Conservation (phyloP, 2,329 filamentous ascomycete species). For the Cladosporium sp. region DNA sequence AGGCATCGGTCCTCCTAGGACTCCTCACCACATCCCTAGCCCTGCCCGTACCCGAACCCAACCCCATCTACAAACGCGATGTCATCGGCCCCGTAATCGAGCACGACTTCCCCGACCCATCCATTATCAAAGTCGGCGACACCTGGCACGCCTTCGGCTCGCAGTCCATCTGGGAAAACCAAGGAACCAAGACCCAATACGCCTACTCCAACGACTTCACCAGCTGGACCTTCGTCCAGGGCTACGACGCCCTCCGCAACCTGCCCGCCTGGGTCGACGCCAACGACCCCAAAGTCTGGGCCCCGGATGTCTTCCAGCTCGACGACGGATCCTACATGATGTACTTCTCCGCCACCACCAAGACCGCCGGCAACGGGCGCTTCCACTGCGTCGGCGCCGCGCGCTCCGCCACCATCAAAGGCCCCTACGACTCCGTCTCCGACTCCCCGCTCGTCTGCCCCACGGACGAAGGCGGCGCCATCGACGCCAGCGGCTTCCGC, state of each 20-base stretch:
- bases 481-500: constrained; percentile 32
- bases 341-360: constrained; percentile 33
- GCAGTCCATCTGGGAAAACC: constrained; percentile 27
- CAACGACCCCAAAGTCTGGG: constrained; percentile 35
- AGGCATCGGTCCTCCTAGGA: neutral
- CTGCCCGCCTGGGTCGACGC: constrained; percentile 34
- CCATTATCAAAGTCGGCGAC: constrained; percentile 34
- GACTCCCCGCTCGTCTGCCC: constrained; percentile 31
- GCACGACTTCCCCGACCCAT: constrained; percentile 39
- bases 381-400: constrained; percentile 34
- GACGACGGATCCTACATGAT: constrained; percentile 32
- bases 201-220: constrained; percentile 38
- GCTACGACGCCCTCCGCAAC: constrained; percentile 34
- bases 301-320: constrained; percentile 35
- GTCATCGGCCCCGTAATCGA: constrained; percentile 19
- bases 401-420: constrained; percentile 25
- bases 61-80: constrained; percentile 7
- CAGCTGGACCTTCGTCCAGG: constrained; percentile 30
- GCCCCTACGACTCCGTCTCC: constrained; percentile 28
- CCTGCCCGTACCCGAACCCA: neutral
- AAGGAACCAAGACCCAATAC: constrained; percentile 36
- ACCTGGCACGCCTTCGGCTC: constrained; percentile 42
- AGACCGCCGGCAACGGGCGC: constrained; percentile 25
- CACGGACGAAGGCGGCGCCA: constrained; percentile 30
- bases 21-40: neutral